A percentile compares a stretch with the other conserved stretches of the same genome.
Evolutionary conservation across 345 rosid genomes (phyloP).

Genomic region (Balakata baccata): DNA sequence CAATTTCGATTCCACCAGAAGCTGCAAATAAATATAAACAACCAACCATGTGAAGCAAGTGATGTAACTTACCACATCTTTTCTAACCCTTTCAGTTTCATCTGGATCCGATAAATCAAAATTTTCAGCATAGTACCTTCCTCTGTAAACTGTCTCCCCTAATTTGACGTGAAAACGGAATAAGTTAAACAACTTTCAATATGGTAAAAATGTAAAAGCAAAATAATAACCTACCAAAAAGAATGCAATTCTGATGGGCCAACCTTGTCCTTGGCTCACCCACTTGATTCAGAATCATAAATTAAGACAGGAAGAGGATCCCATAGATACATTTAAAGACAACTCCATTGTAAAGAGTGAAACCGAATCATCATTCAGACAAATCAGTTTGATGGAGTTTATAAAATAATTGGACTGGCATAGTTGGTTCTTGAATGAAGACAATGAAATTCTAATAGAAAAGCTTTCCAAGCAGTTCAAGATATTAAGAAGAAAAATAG

Average conservation of each 20-base stretch:
- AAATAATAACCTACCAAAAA: not conserved
- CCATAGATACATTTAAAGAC: not conserved
- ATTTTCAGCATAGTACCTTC: constrained; percentile 89
- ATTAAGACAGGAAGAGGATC: not conserved
- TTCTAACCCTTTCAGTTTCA: constrained; percentile 60
- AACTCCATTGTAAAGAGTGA: not conserved
- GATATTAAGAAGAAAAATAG: not conserved
- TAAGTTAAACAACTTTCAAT: not conserved
- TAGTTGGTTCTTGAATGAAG: too few species aligned
- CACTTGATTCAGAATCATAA: not conserved
- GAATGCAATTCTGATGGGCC: not conserved
- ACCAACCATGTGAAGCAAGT: not conserved
- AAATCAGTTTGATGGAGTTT: not conserved
- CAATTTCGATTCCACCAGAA: not conserved
- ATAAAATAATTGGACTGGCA: not conserved
- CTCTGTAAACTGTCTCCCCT: constrained; percentile 95
- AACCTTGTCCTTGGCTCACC: constrained; percentile 6
- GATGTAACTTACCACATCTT: constrained; percentile 63
- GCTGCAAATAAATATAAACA: not conserved
- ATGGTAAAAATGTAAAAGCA: not conserved
- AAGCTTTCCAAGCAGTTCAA: not conserved
- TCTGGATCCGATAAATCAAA: constrained; percentile 54
- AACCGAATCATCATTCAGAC: not conserved
- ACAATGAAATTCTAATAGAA: not conserved
- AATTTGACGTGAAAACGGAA: constrained; percentile 60